A percentile compares a stretch with the other conserved stretches of the same genome.
These are phyloP conservation scores for Laguncularia racemosa DNA, from an alignment of 345 rosid species.

Conservation along the genomic window DNA sequence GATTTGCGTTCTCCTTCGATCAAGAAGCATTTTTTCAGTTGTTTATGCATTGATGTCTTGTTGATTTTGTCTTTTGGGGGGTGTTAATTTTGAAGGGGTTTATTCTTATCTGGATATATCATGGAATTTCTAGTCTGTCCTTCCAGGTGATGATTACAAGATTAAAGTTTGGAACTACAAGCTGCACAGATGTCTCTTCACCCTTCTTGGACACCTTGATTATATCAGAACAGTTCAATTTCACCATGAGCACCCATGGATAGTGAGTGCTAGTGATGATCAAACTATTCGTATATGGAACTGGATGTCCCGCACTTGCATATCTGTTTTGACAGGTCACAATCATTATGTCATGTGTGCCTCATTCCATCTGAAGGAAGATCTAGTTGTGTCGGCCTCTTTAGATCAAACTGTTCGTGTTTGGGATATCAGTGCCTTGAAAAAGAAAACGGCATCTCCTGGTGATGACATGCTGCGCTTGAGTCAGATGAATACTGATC, in stretches of 20 bases:
- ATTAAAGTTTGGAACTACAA: conserved; percentile 98
- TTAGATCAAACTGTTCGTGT: conserved; percentile 96
- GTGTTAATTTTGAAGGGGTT: too few relatives aligned
- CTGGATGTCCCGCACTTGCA: conserved; percentile 97
- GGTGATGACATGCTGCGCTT: conserved; percentile 83
- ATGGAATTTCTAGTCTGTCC: conserved; percentile 7
- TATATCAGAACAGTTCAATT: conserved; percentile 96
- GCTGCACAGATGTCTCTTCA: conserved; percentile 81
- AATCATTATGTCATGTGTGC: conserved; percentile 99
- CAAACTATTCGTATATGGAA: conserved; percentile 98
- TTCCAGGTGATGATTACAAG: conserved; percentile 94
- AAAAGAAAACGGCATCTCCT: conserved; percentile 84
- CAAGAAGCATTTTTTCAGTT: too few relatives aligned
- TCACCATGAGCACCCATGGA: conserved; percentile 98
- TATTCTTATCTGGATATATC: too few relatives aligned
- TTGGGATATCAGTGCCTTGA: conserved; percentile 92
- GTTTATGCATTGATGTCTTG: too few relatives aligned
- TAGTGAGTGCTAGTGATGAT: conserved; percentile 97
- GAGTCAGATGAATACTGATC: conserved; percentile 88
- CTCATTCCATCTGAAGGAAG: conserved; percentile 92
- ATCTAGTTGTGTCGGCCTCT: conserved; percentile 93
- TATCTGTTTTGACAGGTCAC: conserved; percentile 94
- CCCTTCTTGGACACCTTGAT: conserved; percentile 95
- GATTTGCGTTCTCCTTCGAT: too few relatives aligned
- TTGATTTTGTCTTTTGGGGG: too few relatives aligned